A percentile compares a stretch with the other conserved stretches of the same genome.
phyloP scores from a whole-genome alignment of 2,329 filamentous ascomycete genomes.

The Cladosporium sphaerospermum region DNA sequence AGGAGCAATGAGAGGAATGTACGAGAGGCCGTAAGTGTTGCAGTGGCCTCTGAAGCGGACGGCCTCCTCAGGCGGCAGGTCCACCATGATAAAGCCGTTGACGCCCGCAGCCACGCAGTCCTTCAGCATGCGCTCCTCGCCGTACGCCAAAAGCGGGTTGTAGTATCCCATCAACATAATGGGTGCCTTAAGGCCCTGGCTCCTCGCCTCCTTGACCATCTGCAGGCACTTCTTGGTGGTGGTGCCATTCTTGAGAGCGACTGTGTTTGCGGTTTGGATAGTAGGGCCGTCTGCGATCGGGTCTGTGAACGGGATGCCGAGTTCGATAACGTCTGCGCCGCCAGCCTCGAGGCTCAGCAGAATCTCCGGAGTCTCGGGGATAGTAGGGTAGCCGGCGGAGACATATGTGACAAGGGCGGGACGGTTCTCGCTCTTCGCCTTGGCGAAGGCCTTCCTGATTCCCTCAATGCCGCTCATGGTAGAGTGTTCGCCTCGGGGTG shows the following conservation, averaged over 20 bases:
- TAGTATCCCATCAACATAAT: constrained; percentile 98
- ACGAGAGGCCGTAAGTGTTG: constrained; percentile 76
- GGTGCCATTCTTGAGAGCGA: constrained; percentile 82
- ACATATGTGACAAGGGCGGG: constrained; percentile 91
- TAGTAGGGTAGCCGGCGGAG: constrained; percentile 82
- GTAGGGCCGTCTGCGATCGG: constrained; percentile 96
- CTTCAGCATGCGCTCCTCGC: constrained; percentile 79
- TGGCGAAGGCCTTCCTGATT: constrained; percentile 46
- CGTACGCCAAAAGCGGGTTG: constrained; percentile 90
- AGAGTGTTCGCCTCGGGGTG: background rate
- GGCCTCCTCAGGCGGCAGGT: constrained; percentile 92
- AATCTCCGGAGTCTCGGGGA: constrained; percentile 76
- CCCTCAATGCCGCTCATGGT: constrained; percentile 27
- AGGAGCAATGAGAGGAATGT: constrained; percentile 93
- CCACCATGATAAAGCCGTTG: constrained; percentile 95
- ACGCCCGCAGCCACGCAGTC: constrained; percentile 80
- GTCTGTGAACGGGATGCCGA: constrained; percentile 94
- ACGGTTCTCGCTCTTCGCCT: constrained; percentile 45
- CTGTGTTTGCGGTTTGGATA: constrained; percentile 89
- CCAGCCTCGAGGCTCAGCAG: constrained; percentile 87
- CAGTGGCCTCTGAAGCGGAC: constrained; percentile 84
- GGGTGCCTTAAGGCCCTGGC: constrained; percentile 69
- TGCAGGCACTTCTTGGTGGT: constrained; percentile 72
- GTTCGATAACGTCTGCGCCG: constrained; percentile 89
- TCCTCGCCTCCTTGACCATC: constrained; percentile 76